These are phyloP conservation scores for Phlyctochytrium arcticum DNA, from an alignment of 192 early-diverging fungal species.

Conservation along the genomic window DNA sequence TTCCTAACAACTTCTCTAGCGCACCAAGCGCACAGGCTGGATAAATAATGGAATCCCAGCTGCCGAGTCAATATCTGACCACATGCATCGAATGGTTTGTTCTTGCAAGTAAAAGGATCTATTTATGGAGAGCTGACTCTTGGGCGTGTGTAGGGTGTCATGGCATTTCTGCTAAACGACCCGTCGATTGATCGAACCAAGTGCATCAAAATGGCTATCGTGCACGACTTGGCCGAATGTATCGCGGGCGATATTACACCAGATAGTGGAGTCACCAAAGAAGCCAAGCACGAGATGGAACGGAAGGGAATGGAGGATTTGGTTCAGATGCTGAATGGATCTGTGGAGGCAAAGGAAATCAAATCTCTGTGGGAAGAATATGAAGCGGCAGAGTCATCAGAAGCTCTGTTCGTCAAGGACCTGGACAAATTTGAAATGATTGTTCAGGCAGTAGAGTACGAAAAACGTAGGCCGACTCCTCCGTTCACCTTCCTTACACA, in stretches of 20 bases:
- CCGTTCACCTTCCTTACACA: background rate
- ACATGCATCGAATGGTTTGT: slow-evolving; percentile 87
- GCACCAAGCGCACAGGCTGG: slow-evolving; percentile 93
- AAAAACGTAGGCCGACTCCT: slow-evolving; percentile 52
- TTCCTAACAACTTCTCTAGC: slow-evolving; percentile 31
- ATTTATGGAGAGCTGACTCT: background rate
- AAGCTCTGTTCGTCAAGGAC: slow-evolving; percentile 83
- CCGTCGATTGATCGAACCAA: slow-evolving; percentile 17
- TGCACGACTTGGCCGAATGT: slow-evolving; percentile 88
- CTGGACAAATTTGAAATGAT: slow-evolving; percentile 98
- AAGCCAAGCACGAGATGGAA: slow-evolving; percentile 73
- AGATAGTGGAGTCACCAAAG: slow-evolving; percentile 66
- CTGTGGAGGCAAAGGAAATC: slow-evolving; percentile 67
- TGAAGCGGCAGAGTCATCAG: slow-evolving; percentile 66
- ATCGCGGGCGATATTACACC: slow-evolving; percentile 91
- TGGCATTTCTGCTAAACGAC: slow-evolving; percentile 83
- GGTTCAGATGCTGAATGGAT: slow-evolving; percentile 49
- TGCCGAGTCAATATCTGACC: slow-evolving; percentile 88
- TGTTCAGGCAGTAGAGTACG: slow-evolving; percentile 87
- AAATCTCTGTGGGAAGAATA: slow-evolving; percentile 78
- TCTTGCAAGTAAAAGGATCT: background rate
- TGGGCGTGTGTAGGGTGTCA: slow-evolving; percentile 45
- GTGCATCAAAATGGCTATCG: slow-evolving; percentile 77
- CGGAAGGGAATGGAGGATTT: slow-evolving; percentile 63
- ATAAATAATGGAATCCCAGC: slow-evolving; percentile 61